These are phyloP conservation scores for Telopea speciosissima DNA, from an alignment of 177 flowering plant species.

Conservation along the genomic window DNA sequence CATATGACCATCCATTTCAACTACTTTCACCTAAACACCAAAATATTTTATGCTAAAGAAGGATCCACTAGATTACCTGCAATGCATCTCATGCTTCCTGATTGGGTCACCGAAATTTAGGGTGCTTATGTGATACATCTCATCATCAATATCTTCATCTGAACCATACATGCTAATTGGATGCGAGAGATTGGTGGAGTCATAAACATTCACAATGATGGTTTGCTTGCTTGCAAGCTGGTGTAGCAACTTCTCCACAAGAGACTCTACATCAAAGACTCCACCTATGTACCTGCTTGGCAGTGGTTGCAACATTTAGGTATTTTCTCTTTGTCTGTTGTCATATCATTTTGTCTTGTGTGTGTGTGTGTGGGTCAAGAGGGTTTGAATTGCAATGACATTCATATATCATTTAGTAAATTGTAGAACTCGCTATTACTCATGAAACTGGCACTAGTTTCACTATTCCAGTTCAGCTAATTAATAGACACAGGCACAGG, in stretches of 20 bases:
- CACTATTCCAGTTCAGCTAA: neutral
- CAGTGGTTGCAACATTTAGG: slow-evolving; percentile 7
- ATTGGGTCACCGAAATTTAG: slow-evolving; percentile 93
- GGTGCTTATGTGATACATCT: slow-evolving; percentile 33
- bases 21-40: neutral
- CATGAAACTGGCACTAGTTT: neutral
- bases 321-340: neutral
- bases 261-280: slow-evolving; percentile 77
- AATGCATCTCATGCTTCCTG: slow-evolving; percentile 90
- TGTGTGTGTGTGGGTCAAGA: neutral
- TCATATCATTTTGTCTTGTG: neutral
- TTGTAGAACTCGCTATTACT: neutral
- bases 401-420: neutral
- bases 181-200: slow-evolving; percentile 55
- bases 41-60: neutral
- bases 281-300: slow-evolving; percentile 86
- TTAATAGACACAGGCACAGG: neutral
- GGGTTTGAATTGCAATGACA: neutral
- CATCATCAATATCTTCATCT: slow-evolving; percentile 18
- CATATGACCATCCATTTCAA: slow-evolving; percentile 4
- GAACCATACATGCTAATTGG: slow-evolving; percentile 67
- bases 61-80: slow-evolving; percentile 51
- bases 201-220: slow-evolving; percentile 82
- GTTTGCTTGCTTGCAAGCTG: slow-evolving; percentile 95
- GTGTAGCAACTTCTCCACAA: slow-evolving; percentile 88